Base-by-base conservation (phyloP, 768 basidiomycete species). In the Mycena filopes region DNA sequence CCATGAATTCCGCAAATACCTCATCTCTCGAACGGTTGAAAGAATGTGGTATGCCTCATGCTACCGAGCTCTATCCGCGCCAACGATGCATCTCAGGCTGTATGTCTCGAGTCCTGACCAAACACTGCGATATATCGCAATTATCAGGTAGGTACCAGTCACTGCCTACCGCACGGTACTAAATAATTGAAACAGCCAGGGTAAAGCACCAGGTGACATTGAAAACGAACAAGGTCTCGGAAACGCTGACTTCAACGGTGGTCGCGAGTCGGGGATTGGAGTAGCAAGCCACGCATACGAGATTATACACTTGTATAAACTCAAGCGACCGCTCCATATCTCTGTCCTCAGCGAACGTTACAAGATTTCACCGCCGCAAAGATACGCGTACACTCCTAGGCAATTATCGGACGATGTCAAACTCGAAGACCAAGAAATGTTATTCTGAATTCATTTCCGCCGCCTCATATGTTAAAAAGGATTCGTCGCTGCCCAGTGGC, bases 1-100 rank as follows among this genome's bases (percentile, higher is more conserved):
- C 49, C 70, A 71, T 49, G 70, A 71, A 47, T 71, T 70, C 41
- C 50, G 70, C 20, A 67, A 70, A n/a, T 71, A 71, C 55, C 58
- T 70, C 20, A 70, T 70, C 11, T 40, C 70, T 0, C 29, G 43
- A 15, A 55, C 62, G 9, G 68, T 71, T 15, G 26, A 67, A 26
- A 38, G 70, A 20, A 64, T 70, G 65, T 71, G 70, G 70, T 70
- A 26, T 33, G 56, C 40, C 12, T 7, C 20, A 20, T 15, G 36
- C 55, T 23, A 2, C 5, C 11, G 2, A 2, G 18, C 25, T 10
- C 2, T 23, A 12, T 12, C 18, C 10, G 23, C 15, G 6, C 11
- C 16, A 40, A 42, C 15, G 8, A 5, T 21, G 1, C 13, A 43
- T 42, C 8, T 11, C 28, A 70, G 68, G 68, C 15, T 69, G 18